These are phyloP conservation scores for Talaromyces sp. DNA, from an alignment of 2,329 filamentous ascomycete genomes.

Conservation along the genomic window DNA sequence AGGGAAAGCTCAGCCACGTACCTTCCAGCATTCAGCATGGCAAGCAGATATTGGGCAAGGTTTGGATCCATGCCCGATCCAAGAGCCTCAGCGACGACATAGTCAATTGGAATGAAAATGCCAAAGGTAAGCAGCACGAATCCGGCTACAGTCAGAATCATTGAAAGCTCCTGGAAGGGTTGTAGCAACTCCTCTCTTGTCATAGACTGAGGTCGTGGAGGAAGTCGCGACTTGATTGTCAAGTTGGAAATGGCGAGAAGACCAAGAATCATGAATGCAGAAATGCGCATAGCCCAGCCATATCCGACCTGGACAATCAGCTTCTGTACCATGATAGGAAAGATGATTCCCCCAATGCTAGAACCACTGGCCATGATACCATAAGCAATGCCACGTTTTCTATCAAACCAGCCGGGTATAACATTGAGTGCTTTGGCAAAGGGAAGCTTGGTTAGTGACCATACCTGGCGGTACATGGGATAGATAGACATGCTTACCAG, in stretches of 20 bases:
- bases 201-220: conserved; percentile 20
- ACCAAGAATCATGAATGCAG: conserved; percentile 57
- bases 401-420: conserved; percentile 58
- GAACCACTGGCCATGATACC: conserved; percentile 53
- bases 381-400: conserved; percentile 49
- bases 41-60: conserved; percentile 50
- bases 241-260: conserved; percentile 50
- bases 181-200: conserved; percentile 19
- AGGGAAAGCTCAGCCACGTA: conserved; percentile 17
- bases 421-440: conserved; percentile 48
- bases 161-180: conserved; percentile 23
- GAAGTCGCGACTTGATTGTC: conserved; percentile 47
- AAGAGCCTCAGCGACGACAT: conserved; percentile 44
- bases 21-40: conserved; percentile 50
- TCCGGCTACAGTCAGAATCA: conserved; percentile 26
- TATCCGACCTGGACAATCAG: conserved; percentile 52
- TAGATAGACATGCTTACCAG: conserved; percentile 26
- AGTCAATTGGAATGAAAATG: conserved; percentile 57
- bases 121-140: conserved; percentile 55
- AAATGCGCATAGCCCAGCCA: conserved; percentile 54
- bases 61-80: conserved; percentile 44
- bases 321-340: conserved; percentile 57
- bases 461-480: conserved; percentile 24
- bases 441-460: conserved; percentile 38
- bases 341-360: conserved; percentile 54